A percentile compares a stretch with the other conserved stretches of the same genome.
Evolutionary conservation across 2,329 filamentous ascomycete genomes (phyloP).

Genomic region (Helotiales sp.): DNA sequence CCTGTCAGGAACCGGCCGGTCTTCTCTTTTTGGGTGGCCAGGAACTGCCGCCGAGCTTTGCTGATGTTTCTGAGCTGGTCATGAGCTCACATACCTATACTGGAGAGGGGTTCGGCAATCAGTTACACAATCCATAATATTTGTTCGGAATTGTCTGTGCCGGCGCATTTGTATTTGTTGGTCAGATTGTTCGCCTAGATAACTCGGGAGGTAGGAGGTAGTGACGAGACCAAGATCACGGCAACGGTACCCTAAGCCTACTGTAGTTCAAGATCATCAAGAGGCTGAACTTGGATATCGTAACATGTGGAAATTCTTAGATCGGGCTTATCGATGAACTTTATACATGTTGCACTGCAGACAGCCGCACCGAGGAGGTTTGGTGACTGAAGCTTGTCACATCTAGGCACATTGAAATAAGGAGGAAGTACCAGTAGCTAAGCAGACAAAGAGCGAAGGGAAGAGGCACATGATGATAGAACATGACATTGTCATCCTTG

Average conservation of each 20-base stretch:
- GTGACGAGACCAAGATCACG: background rate
- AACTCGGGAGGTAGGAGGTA: background rate
- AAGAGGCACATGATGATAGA: background rate
- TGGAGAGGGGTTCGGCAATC: background rate
- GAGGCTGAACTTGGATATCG: background rate
- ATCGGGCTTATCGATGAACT: background rate
- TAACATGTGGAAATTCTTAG: background rate
- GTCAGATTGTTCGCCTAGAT: background rate
- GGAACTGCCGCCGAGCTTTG: background rate
- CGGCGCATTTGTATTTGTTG: background rate
- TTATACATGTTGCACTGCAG: no score
- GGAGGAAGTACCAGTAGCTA: background rate
- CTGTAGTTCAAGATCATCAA: background rate
- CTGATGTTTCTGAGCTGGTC: slow-evolving; percentile 5
- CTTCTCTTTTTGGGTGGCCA: background rate
- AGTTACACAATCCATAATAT: background rate
- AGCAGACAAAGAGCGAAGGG: background rate
- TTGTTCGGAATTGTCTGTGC: background rate
- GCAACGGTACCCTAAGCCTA: background rate
- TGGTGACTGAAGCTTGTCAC: background rate
- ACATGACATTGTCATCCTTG: background rate
- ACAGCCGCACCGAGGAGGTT: no score
- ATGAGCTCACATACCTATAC: background rate
- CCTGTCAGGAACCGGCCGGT: slow-evolving; percentile 10
- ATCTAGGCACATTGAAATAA: background rate